phyloP scores from a whole-genome alignment of 345 rosid genomes.

The Aquilaria malaccensis region DNA sequence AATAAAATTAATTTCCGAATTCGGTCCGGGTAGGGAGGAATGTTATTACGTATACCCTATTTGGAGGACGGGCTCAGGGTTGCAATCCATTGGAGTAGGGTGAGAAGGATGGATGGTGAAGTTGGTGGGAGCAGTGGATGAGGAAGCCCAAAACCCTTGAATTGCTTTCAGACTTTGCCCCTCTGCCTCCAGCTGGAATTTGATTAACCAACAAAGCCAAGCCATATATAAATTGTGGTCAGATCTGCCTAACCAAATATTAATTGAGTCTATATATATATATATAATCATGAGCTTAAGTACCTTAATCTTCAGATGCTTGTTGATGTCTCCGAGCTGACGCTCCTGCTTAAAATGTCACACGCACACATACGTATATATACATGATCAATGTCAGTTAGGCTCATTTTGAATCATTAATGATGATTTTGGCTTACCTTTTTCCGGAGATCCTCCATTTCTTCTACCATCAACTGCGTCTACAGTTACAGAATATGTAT shows the following conservation, averaged over 20 bases:
- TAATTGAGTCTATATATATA: not conserved
- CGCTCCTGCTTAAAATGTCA: slow-evolving; percentile 49
- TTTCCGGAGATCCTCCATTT: slow-evolving; percentile 79
- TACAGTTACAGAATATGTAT: slow-evolving; percentile 10
- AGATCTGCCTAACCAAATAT: not conserved
- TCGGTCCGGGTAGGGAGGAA: no score
- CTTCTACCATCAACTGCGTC: slow-evolving; percentile 75
- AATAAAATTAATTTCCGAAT: no score
- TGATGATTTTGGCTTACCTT: slow-evolving; percentile 31
- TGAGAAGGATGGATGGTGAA: slow-evolving; percentile 47
- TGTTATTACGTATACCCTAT: slow-evolving; percentile 42
- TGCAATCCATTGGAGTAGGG: slow-evolving; percentile 39
- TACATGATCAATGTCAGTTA: no score
- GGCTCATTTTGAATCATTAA: not conserved
- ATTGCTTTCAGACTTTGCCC: slow-evolving; percentile 43
- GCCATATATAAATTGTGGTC: not conserved
- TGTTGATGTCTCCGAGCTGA: slow-evolving; percentile 83
- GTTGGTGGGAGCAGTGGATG: slow-evolving; percentile 34
- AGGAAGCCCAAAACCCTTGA: slow-evolving; percentile 52
- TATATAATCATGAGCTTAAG: not conserved
- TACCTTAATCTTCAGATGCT: slow-evolving; percentile 76
- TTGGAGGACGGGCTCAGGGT: slow-evolving; percentile 57
- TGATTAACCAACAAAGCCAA: not conserved
- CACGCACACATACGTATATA: no score
- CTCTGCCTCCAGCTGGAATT: slow-evolving; percentile 56